These are phyloP conservation scores for Solanum commersonii DNA, from an alignment of 257 asterid species.

Conservation along the genomic window DNA sequence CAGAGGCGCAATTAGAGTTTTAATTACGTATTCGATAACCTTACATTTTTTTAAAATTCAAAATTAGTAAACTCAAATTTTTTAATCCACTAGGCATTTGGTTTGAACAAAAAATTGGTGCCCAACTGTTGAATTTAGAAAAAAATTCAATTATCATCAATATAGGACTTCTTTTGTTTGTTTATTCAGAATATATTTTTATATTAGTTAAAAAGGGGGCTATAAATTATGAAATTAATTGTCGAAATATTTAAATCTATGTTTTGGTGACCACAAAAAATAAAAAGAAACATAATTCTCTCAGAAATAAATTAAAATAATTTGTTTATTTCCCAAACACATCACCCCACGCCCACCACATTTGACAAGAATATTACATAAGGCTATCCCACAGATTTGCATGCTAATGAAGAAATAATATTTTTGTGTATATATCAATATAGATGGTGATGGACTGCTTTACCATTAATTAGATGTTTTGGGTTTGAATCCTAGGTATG, in stretches of 20 bases:
- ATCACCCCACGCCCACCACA: background rate
- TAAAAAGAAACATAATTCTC: background rate
- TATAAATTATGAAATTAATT: background rate
- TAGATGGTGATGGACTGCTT: background rate
- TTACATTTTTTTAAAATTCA: background rate
- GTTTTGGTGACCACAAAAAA: background rate
- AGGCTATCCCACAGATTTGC: background rate
- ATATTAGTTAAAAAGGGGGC: background rate
- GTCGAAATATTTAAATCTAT: background rate
- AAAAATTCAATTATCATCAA: background rate
- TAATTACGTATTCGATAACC: background rate
- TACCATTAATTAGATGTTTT: too few relatives aligned
- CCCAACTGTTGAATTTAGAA: background rate
- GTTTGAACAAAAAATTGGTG: background rate
- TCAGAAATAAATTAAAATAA: background rate
- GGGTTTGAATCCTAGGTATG: accelerated
- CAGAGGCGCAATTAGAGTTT: background rate
- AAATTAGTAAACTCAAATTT: too few relatives aligned
- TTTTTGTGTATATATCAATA: background rate
- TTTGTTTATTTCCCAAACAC: background rate
- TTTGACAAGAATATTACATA: background rate
- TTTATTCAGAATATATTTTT: background rate
- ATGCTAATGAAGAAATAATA: background rate
- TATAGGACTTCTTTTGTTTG: background rate
- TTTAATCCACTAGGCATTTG: background rate